Evolutionary conservation across 768 basidiomycete species (phyloP), one percentile per base, ranked within the genome.

Genomic region (Holtermannia corniformis): DNA sequence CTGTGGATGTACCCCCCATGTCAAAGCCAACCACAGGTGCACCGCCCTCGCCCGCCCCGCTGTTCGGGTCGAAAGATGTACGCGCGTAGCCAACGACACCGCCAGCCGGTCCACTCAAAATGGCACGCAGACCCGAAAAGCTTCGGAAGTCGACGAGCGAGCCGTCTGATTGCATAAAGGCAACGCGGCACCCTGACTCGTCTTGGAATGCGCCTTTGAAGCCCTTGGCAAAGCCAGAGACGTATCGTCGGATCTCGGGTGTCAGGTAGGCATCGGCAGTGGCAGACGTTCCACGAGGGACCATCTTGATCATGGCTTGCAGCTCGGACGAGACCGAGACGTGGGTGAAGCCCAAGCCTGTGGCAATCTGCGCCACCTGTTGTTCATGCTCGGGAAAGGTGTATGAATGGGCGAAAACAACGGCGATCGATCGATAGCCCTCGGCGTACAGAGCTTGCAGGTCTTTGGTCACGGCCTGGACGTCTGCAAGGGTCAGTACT

Each of bases 221-320:
- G 0, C 88, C 89, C 40, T 74, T 72, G 72, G 91, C 91, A 76
- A 95, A 95, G 26, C 48, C 48, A 49, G 27, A 25, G 4, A 95
- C 77, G 63, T 95, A 95, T 12, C 81, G 78, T 13, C 77, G 72
- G 24, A 93, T 73, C 58, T 92, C 85, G 14, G 91, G 91, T 0
- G 90, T 93, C 27, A 93, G 81, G 70, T 95, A 95, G 0, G 91
- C 91, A 62, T 95, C 91, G 0, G 88, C 91, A 0, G 90, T 91
- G 0, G 86, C 85, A 0, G 88, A 91, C 11, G 86, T 82, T 2
- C 88, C 91, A 0, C 91, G 84, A 1, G 89, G 86, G 11, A 95
- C 87, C 78, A 90, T 85, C 75, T 45, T 22, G 56, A 60, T 55
- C 68, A 70, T 70, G 5, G 68, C 63, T 25, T 65, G 57, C n/a